Percentiles rank a stretch among this genome's conserved stretches.
These are phyloP conservation scores for Fragaria nilgerrensis DNA, from an alignment of 306 rosid genomes.

Conservation along the genomic window DNA sequence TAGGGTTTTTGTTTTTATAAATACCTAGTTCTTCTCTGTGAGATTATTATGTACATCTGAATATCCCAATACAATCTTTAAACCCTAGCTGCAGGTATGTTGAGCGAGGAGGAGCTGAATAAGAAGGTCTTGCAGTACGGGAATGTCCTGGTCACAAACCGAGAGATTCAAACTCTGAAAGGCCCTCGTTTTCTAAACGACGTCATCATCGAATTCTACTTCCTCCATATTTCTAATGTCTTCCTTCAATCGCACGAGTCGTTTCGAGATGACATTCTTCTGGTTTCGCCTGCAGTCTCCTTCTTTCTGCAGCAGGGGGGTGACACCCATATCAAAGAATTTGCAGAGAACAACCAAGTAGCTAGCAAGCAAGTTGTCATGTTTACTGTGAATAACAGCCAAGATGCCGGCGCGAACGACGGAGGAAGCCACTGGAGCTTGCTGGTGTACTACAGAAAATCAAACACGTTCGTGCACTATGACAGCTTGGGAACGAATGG, in stretches of 20 bases:
- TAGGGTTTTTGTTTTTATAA: not conserved
- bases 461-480: not conserved
- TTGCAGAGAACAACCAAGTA: not conserved
- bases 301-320: not conserved
- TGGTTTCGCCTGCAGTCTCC: not conserved
- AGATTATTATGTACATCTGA: not conserved
- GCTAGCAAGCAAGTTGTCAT: not conserved
- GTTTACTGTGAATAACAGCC: not conserved
- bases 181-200: constrained; percentile 4
- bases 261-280: not conserved
- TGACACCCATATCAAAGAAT: not conserved
- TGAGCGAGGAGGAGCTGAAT: not conserved
- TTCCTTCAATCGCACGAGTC: not conserved
- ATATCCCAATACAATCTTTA: not conserved
- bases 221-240: not conserved
- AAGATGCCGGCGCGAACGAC: not conserved
- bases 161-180: not conserved
- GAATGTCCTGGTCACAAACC: not conserved
- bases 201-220: not conserved
- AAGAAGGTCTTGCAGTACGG: not conserved
- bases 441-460: constrained; percentile 7
- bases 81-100: not conserved
- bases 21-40: not conserved
- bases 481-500: not conserved
- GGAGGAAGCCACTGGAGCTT: constrained; percentile 9